These are phyloP conservation scores for Aspergillus fijiensis DNA, from an alignment of 2,329 filamentous ascomycete genomes.

Conservation along the genomic window DNA sequence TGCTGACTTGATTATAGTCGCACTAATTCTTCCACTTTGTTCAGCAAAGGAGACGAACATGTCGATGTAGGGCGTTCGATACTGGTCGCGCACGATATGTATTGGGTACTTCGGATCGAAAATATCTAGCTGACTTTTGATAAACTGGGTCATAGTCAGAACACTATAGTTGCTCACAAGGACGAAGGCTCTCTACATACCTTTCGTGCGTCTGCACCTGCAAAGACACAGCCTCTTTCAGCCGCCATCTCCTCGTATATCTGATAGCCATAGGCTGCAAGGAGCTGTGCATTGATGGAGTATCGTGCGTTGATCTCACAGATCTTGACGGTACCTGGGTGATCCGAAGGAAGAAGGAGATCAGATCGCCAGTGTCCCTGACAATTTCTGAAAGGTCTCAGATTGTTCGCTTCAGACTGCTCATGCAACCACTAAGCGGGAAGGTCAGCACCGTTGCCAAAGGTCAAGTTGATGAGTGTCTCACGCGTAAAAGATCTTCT, in stretches of 20 bases:
- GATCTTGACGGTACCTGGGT: conserved; percentile 12
- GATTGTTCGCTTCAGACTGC: neutral
- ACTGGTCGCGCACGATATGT: conserved; percentile 2
- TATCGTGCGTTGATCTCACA: conserved; percentile 23
- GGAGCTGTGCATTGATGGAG: neutral
- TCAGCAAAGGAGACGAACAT: neutral
- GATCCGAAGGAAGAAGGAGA: conserved; percentile 12
- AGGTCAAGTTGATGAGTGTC: neutral
- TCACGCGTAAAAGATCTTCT: conserved; percentile 24
- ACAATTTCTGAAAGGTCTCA: conserved; percentile 13
- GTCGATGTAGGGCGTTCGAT: neutral
- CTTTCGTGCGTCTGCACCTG: neutral
- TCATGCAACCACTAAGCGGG: conserved; percentile 9
- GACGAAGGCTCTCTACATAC: neutral
- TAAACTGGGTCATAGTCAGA: neutral
- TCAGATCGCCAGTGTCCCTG: conserved; percentile 22
- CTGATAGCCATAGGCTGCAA: conserved; percentile 1
- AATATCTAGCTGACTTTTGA: neutral
- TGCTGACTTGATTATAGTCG: neutral
- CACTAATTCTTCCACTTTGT: neutral
- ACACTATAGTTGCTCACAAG: neutral
- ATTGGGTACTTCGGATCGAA: conserved; percentile 2
- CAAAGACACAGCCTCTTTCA: conserved; percentile 5
- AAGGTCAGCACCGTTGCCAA: neutral
- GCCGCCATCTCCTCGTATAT: conserved; percentile 6